Conservation (phyloP, 1,284 basidiomycete genomes). For the Naganishia sp. region DNA sequence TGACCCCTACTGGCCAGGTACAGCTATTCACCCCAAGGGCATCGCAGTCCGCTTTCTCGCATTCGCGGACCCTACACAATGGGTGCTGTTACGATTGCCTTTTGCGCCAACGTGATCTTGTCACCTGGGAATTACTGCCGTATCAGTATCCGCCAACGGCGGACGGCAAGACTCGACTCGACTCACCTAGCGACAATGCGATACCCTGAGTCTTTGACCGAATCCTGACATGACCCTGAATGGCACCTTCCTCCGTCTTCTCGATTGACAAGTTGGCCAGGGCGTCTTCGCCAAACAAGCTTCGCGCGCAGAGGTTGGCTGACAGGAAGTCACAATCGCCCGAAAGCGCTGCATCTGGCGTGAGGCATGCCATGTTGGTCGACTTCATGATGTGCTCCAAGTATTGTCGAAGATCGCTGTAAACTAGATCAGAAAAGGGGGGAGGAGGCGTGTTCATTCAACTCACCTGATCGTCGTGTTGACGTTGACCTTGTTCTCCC, state of each 20-base stretch:
- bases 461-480: conserved; percentile 71
- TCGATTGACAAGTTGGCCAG: conserved; percentile 95
- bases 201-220: conserved; percentile 94
- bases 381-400: conserved; percentile 86
- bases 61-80: conserved; percentile 2
- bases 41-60: not conserved
- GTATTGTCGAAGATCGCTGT: conserved; percentile 75
- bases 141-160: not conserved
- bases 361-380: conserved; percentile 96
- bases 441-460: conserved; percentile 38
- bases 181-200: conserved; percentile 84
- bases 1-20: too few relatives aligned
- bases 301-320: conserved; percentile 89
- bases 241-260: conserved; percentile 74
- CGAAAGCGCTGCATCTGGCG: conserved; percentile 84
- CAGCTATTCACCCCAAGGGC: too few relatives aligned
- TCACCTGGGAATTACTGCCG: conserved; percentile 18
- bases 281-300: conserved; percentile 94
- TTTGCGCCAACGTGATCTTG: conserved; percentile 59
- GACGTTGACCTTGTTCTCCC: conserved; percentile 97
- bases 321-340: conserved; percentile 92
- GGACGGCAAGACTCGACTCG: not conserved
- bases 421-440: not conserved
- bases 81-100: conserved; percentile 34
- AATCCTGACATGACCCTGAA: conserved; percentile 88